Evolutionary conservation across 768 basidiomycete species (phyloP).

Genomic region (Pleurotus giganteus): DNA sequence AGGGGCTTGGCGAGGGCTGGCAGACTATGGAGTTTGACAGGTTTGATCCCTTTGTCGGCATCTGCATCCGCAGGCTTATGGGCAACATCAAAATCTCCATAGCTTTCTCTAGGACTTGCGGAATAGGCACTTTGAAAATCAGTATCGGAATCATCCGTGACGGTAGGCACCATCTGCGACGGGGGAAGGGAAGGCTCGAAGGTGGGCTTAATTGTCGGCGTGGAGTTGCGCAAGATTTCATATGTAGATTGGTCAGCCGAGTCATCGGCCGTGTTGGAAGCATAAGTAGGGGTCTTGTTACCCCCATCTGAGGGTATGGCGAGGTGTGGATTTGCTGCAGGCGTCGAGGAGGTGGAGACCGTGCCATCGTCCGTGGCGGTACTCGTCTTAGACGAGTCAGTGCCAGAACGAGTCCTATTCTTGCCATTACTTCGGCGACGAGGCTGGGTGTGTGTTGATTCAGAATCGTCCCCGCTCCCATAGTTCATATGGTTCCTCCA

Average conservation of each 20-base stretch:
- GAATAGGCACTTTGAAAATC: slow-evolving; percentile 90
- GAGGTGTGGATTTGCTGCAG: slow-evolving; percentile 22
- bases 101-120: slow-evolving; percentile 67
- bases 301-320: slow-evolving; percentile 31
- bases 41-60: slow-evolving; percentile 14
- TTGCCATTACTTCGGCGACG: slow-evolving; percentile 40
- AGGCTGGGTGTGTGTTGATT: slow-evolving; percentile 37
- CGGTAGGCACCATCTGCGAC: background rate
- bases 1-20: slow-evolving; percentile 31
- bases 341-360: slow-evolving; percentile 19
- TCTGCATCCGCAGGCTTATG: slow-evolving; percentile 25
- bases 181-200: slow-evolving; percentile 18
- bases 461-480: slow-evolving; percentile 59
- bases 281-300: slow-evolving; percentile 41
- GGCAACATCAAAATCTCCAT: slow-evolving; percentile 44
- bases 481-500: slow-evolving; percentile 34
- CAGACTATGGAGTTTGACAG: slow-evolving; percentile 11
- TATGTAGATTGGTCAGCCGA: slow-evolving; percentile 26
- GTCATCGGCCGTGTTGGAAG: slow-evolving; percentile 34
- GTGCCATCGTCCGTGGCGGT: slow-evolving; percentile 27
- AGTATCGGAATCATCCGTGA: slow-evolving; percentile 77
- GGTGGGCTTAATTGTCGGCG: background rate
- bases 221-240: background rate
- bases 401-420: slow-evolving; percentile 55
- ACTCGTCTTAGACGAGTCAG: slow-evolving; percentile 54